Percentiles rank a stretch among this genome's conserved stretches.
phyloP scores from a whole-genome alignment of 257 asterid species.

The Leonotis leonurus region DNA sequence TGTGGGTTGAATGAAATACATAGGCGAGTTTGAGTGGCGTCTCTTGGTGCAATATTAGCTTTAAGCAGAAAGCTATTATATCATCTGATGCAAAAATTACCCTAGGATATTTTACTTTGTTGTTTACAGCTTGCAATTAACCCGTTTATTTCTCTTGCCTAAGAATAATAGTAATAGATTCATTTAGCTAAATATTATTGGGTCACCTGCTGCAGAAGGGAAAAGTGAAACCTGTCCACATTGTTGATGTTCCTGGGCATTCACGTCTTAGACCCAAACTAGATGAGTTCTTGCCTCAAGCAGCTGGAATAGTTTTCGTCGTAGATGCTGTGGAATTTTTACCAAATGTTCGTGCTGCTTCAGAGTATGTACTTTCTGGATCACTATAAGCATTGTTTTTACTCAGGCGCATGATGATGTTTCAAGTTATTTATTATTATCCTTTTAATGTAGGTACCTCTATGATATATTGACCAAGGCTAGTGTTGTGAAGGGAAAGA shows the following conservation, averaged over 20 bases:
- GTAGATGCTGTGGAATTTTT: conserved; percentile 84
- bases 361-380: conserved; percentile 45
- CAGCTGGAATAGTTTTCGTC: conserved; percentile 66
- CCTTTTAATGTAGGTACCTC: conserved; percentile 46
- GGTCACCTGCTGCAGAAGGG: conserved; percentile 44
- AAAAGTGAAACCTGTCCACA: conserved; percentile 57
- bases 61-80: too few species aligned
- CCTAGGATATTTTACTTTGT: not conserved
- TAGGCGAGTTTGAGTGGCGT: not conserved
- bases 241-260: conserved; percentile 94
- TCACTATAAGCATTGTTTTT: not conserved
- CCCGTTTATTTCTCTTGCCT: not conserved
- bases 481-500: conserved; percentile 64
- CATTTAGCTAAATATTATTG: not conserved
- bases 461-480: conserved; percentile 79
- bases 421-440: not conserved
- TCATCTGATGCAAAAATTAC: too few species aligned
- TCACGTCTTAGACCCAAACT: conserved; percentile 73
- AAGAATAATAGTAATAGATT: not conserved
- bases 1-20: conserved; percentile 7
- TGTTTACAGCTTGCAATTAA: not conserved
- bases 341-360: conserved; percentile 73
- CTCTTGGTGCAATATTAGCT: not conserved
- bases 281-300: conserved; percentile 74
- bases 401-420: not conserved